Evolutionary conservation across 371 early-diverging fungal species (phyloP).

Genomic region (Chytridium lagenaria): DNA sequence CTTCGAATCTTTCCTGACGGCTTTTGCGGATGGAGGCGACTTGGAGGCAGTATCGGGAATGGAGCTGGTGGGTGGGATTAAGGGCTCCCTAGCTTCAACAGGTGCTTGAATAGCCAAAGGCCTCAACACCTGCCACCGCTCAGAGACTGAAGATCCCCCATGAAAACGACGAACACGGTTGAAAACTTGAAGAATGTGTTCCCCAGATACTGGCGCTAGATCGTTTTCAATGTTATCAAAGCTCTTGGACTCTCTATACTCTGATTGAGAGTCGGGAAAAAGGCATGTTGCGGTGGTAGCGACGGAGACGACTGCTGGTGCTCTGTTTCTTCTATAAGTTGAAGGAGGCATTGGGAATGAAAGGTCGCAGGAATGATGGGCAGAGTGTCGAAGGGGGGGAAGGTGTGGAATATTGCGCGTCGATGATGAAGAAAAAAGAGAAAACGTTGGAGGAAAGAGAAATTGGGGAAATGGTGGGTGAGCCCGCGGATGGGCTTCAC

Average conservation of each 20-base stretch:
- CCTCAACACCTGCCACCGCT: neutral
- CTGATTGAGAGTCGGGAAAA: neutral
- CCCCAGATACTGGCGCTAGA: neutral
- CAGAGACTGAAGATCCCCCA: neutral
- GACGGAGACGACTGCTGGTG: neutral
- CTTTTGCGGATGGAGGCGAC: neutral
- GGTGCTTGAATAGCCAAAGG: neutral
- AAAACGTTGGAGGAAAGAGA: too few relatives aligned
- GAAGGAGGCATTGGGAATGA: too few relatives aligned
- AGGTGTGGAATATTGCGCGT: too few relatives aligned
- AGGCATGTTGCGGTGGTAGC: neutral
- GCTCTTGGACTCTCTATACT: neutral
- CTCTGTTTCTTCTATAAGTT: neutral
- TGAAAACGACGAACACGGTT: neutral
- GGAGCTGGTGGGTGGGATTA: neutral
- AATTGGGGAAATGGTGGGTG: too few relatives aligned
- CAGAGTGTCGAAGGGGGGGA: too few relatives aligned
- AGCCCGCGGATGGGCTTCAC: too few relatives aligned
- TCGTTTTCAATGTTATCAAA: neutral
- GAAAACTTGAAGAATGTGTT: slow-evolving; percentile 4
- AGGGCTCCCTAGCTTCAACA: neutral
- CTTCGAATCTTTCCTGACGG: too few relatives aligned
- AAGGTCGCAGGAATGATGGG: too few relatives aligned
- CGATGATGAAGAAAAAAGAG: too few relatives aligned
- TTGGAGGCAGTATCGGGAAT: neutral